These are phyloP conservation scores for Grigorovia transvaalensis DNA, from an alignment of 805 yeast genomes.

Conservation along the genomic window DNA sequence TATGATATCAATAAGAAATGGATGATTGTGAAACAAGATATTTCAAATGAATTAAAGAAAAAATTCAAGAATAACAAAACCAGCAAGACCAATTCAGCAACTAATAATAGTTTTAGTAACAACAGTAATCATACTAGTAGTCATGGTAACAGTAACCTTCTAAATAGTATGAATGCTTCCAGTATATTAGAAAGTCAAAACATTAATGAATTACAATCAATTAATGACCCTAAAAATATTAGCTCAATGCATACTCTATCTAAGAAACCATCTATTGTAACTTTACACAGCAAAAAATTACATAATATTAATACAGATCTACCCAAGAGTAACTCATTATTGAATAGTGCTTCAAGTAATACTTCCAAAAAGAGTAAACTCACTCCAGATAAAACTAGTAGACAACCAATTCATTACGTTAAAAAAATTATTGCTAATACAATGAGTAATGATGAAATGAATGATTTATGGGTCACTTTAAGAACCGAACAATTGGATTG, in stretches of 20 bases:
- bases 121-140: not conserved
- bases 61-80: constrained; percentile 11
- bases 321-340: not conserved
- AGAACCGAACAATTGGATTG: constrained; percentile 82
- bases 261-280: not conserved
- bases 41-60: constrained; percentile 46
- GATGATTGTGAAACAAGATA: constrained; percentile 84
- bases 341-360: not conserved
- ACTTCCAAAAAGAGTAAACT: not conserved
- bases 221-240: not conserved
- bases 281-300: not conserved
- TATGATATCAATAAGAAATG: constrained; percentile 76
- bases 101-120: not conserved
- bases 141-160: not conserved
- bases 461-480: constrained; percentile 80
- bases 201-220: not conserved
- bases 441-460: constrained; percentile 59
- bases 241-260: not conserved
- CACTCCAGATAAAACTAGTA: constrained; percentile 24
- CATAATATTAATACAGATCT: not conserved
- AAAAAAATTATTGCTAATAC: constrained; percentile 59
- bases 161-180: not conserved
- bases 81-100: not conserved
- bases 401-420: constrained; percentile 68
- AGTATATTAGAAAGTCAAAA: not conserved